Evolutionary conservation across 2,329 filamentous ascomycete genomes (phyloP).

Genomic region (Penicillium fuscoglaucum): DNA sequence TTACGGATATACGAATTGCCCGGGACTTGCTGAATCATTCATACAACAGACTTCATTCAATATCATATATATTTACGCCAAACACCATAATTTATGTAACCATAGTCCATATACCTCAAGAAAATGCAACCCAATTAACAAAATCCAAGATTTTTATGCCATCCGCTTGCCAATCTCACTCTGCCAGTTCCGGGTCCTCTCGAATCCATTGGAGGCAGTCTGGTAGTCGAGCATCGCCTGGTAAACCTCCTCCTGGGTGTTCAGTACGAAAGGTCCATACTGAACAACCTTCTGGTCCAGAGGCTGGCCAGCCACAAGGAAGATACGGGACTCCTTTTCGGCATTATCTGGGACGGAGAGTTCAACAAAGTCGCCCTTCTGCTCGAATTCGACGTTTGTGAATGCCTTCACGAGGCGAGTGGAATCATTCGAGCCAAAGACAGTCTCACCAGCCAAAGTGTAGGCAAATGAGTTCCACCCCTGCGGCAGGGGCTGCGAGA

Average conservation of each 20-base stretch:
- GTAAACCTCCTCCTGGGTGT: conserved; percentile 68
- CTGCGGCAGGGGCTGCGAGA: conserved; percentile 72
- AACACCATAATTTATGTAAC: background rate
- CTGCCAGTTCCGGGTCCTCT: conserved; percentile 74
- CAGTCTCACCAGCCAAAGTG: conserved; percentile 70
- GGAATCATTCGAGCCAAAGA: conserved; percentile 55
- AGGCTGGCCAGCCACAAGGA: conserved; percentile 76
- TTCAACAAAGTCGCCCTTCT: conserved; percentile 72
- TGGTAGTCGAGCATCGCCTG: conserved; percentile 77
- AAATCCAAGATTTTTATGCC: conserved; percentile 34
- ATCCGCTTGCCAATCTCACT: conserved; percentile 84
- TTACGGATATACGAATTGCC: background rate
- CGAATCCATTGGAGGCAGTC: conserved; percentile 72
- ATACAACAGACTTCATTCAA: background rate
- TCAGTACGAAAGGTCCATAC: conserved; percentile 84
- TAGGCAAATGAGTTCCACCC: conserved; percentile 93
- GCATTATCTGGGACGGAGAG: conserved; percentile 68
- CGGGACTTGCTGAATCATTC: background rate
- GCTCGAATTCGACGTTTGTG: conserved; percentile 87
- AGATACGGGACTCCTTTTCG: conserved; percentile 52
- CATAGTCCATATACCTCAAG: background rate
- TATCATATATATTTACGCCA: background rate
- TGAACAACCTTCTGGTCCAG: conserved; percentile 79
- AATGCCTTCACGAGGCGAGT: conserved; percentile 54
- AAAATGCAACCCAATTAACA: background rate